Evolutionary conservation across 371 early-diverging fungal genomes (phyloP), one percentile per base, ranked within the genome.

Genomic region (Actinomortierella wolfii): DNA sequence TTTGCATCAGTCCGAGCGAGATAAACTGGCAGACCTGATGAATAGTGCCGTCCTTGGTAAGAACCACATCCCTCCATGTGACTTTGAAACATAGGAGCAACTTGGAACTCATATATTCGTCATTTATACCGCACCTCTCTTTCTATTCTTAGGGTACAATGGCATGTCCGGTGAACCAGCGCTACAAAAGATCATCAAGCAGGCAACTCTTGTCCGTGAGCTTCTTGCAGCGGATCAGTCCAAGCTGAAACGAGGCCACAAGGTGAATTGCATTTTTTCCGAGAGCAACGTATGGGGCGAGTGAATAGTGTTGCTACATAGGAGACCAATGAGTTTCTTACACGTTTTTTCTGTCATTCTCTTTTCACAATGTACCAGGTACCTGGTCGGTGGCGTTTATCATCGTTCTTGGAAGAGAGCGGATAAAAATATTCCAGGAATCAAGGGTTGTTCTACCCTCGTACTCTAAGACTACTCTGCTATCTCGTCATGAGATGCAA

Each of bases 11-110:
- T 69, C 64, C n/a, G 73, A 64, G 48, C 61, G 79, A 15, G 79
- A 79, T 43, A 59, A 65, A 1, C 57, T 75, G 21, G 79, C 79
- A 17, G 77, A 79, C 46, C 59, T 68, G 39, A 69, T 77, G 64
- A 79, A 79, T 43, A 79, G 76, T 54, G 77, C 79, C 5, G 63
- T 79, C 28, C 67, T 79, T 29, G 75, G 79, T 79, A 70, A 17
- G 76, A 41, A n/a, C n/a, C n/a, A n/a, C n/a, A n/a, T n/a, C n/a
- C n/a, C n/a, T n/a, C n/a, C n/a, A n/a, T n/a, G n/a, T n/a, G n/a
- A n/a, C n/a, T n/a, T n/a, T n/a, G n/a, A n/a, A n/a, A n/a, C n/a
- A n/a, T n/a, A n/a, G n/a, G n/a, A n/a, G n/a, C n/a, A n/a, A n/a
- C n/a, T n/a, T n/a, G n/a, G n/a, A n/a, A n/a, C n/a, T n/a, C n/a